Evolutionary conservation across 306 rosid species (phyloP).

Genomic region (Parietaria judaica): DNA sequence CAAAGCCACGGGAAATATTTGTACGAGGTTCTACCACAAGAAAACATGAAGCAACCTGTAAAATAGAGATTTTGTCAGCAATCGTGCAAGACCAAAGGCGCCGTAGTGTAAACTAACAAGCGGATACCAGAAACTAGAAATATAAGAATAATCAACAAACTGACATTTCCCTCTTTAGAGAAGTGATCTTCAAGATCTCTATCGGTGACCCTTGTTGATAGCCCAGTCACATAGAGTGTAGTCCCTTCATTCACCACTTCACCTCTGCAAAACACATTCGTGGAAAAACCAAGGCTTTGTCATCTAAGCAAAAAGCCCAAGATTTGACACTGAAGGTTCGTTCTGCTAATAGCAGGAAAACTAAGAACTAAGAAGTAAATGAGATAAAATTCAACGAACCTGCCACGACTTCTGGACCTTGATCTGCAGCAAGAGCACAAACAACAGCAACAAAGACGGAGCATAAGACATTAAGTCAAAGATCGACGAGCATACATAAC

Average conservation of each 20-base stretch:
- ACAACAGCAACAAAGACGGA: not conserved
- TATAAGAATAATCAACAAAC: not conserved
- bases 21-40: slow-evolving; percentile 96
- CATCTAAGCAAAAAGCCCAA: slow-evolving; percentile 4
- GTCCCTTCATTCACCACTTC: slow-evolving; percentile 53
- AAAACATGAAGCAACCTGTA: slow-evolving; percentile 91
- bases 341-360: not conserved
- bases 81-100: not conserved
- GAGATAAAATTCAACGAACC: slow-evolving; percentile 36
- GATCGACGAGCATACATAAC: not conserved
- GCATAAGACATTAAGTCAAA: not conserved
- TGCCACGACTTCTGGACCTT: slow-evolving; percentile 77
- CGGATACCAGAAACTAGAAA: not conserved
- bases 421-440: slow-evolving; percentile 35
- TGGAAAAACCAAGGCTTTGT: not conserved
- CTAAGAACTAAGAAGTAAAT: slow-evolving; percentile 1
- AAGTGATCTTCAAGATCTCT: slow-evolving; percentile 89
- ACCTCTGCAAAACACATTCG: slow-evolving; percentile 25
- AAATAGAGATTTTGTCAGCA: slow-evolving; percentile 4
- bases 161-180: slow-evolving; percentile 88
- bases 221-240: slow-evolving; percentile 93
- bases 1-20: slow-evolving; percentile 90
- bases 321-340: not conserved
- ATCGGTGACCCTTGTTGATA: slow-evolving; percentile 84
- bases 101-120: not conserved